Evolutionary conservation across 768 basidiomycete genomes (phyloP), one percentile per base, ranked within the genome.

Genomic region (Mycena galericulata): DNA sequence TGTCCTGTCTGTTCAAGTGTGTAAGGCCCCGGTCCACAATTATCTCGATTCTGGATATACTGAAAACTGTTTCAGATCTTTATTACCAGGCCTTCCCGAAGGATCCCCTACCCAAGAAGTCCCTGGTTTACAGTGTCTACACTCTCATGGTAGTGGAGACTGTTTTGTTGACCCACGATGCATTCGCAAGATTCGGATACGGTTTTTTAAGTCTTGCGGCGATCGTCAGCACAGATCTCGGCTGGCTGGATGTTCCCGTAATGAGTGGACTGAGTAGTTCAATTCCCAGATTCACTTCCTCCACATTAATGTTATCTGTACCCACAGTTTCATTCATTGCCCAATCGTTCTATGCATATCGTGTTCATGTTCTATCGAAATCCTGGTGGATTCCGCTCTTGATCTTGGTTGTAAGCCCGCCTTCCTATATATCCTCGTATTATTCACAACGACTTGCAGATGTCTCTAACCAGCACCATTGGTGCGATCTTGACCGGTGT

Each of bases 271-370:
- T 57, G 11, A 40, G 55, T 57, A 57, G 29, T 5, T 3, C 18
- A 18, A 43, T 57, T 45, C 11, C 30, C 3, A 8, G 9, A n/a
- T 6, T 8, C 15, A n/a, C 14, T 18, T 8, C 10, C 11, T 20
- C 10, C 8, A 14, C 14, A 6, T 36, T 6, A 36, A 36, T 36
- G 14, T 36, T 47, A 47, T 24, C 46, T 49, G n/a, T n/a, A n/a
- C 17, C 26, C 17, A 14, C 15, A 57, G 56, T 57, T 40, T 18
- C 56, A 1, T 45, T 43, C 20, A 29, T 57, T 7, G 41, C 27
- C 20, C 56, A 53, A 53, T 53, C 51, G 7, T 53, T 53, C 32
- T 34, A 36, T 20, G 51, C 51, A 14, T 53, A 53, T 34, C 51
- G 51, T 9, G n/a, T 53, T n/a, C 27, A 36, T 24, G 51, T 53